Evolutionary conservation across 2,329 filamentous ascomycete genomes (phyloP), one percentile per base, ranked within the genome.

Genomic region (Teratosphaeria destructans): DNA sequence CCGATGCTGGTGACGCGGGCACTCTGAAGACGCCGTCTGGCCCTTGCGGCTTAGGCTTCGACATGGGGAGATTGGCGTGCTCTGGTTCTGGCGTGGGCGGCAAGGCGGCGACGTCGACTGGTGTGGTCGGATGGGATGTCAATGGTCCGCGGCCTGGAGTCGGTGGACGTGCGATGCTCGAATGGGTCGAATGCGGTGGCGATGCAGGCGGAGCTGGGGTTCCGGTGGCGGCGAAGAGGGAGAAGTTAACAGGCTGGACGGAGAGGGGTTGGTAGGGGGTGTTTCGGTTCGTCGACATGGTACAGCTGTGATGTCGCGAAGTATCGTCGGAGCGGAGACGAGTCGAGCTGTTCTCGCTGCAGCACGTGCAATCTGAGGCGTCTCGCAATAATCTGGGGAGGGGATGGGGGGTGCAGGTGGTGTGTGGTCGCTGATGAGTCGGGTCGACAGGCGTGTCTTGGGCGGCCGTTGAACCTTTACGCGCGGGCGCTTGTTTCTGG

Each of bases 131-230:
- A 59, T 73, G 70, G 23, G 70, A 72, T 37, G 64, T 68, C 34
- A 73, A 66, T 34, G 70, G 70, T 16, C 71, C 71, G 39, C 70
- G 68, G 60, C 68, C 68, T 34, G 67, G 60, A 10, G 68, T 70
- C 23, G 68, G 70, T 53, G 70, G 67, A 43, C 68, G 59, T n/a
- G 61, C 61, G 23, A 58, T 43, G 54, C 54, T 58, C 11, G 61
- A 39, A 10, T 64, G 64, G 8, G 19, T 23, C 26, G 65, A 66
- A 32, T 29, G 53, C 37, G 66, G 64, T 16, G 68, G 67, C 32
- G 67, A 64, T 54, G 65, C 63, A 54, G 57, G 64, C 27, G 66
- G 65, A 3, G 68, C 60, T 32, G 67, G 67, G 58, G 66, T 66
- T 54, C 63, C 63, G 27, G 68, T 70, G 60, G 65, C 65, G 29